Evolutionary conservation across 148 eudicot genomes (phyloP), one percentile per base, ranked within the genome.

Genomic region (Amaranthus palmeri): DNA sequence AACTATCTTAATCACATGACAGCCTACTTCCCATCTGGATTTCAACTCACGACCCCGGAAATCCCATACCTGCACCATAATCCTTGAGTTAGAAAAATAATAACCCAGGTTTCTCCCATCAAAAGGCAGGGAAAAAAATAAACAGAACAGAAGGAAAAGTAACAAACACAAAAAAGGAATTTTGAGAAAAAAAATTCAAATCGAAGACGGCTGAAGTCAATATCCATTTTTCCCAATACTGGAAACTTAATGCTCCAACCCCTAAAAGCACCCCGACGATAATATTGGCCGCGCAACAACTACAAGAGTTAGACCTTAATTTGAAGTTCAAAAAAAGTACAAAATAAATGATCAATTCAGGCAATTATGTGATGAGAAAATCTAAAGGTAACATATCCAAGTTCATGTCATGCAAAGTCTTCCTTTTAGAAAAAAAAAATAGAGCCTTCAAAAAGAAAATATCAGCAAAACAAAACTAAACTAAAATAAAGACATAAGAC

Each of bases 21-120:
- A 82, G 65, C 96, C 93, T 43, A 96, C 81, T 79, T 92, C 91
- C 92, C 86, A 85, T 76, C 86, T 84, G 10, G 92, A 90, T 77
- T 87, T 88, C 50, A 87, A 50, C 67, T 79, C 89, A 36, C 89
- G 92, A 53, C 84, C 85, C 75, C 85, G 92, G 75, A 96, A 96
- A 81, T 90, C 86, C 99, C 99, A 96, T 14, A 96, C 96, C 96
- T 88, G 71, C 74, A 82, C 11, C 58, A 50, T 64, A 75, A 60
- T 8, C 8, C 11, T 54, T 62, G 5, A 73, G 9, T 74, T 17
- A 67, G 41, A 12, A 12, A 25, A 65, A 52, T 17, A 43, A 42
- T 9, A 50, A 58, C 67, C 53, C 41, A 43, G 15, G 51, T 41
- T 8, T 25, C 14, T 59, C 47, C 11, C 52, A 69, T 41, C 42